Evolutionary conservation across 1,284 basidiomycete species (phyloP).

Genomic region (Rhodotorula sp.): DNA sequence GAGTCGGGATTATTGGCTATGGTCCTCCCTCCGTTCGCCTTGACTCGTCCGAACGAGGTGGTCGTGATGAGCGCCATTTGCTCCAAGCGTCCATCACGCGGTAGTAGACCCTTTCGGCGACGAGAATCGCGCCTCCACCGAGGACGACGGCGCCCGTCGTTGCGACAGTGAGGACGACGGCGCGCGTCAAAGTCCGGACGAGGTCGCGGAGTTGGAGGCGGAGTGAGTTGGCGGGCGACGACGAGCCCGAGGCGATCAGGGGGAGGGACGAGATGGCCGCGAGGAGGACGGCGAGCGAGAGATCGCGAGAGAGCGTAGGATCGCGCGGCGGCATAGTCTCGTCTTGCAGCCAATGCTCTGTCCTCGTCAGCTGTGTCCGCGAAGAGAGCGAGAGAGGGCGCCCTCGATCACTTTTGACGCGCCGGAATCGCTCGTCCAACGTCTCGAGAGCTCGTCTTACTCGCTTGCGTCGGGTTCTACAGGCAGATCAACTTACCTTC

Average conservation of each 20-base stretch:
- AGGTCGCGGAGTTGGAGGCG: conserved; percentile 17
- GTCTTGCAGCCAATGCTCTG: not conserved
- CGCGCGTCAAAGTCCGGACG: not conserved
- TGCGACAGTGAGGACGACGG: conserved; percentile 8
- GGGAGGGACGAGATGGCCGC: conserved; percentile 19
- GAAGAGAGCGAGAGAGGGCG: not conserved
- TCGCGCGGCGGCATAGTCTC: not conserved
- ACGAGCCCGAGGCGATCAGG: conserved; percentile 8
- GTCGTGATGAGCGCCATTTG: too few relatives aligned
- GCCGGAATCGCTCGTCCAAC: not conserved
- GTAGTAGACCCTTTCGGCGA: conserved; percentile 7
- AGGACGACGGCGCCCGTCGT: conserved; percentile 16
- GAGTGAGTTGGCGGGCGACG: conserved; percentile 6
- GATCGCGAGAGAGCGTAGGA: conserved; percentile 18
- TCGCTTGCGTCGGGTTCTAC: too few relatives aligned
- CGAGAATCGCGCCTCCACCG: conserved; percentile 11
- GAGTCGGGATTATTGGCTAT: not conserved
- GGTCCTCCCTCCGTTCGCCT: not conserved
- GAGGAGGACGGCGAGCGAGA: conserved; percentile 16
- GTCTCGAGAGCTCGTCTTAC: not conserved
- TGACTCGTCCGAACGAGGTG: not conserved
- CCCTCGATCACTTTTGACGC: not conserved
- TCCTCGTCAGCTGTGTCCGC: not conserved
- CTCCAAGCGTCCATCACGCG: not conserved
- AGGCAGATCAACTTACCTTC: too few relatives aligned